A percentile compares a stretch with the other conserved stretches of the same genome.
These are phyloP conservation scores for Fragosphaeria purpurea DNA, from an alignment of 2,329 filamentous ascomycete species.

Conservation along the genomic window DNA sequence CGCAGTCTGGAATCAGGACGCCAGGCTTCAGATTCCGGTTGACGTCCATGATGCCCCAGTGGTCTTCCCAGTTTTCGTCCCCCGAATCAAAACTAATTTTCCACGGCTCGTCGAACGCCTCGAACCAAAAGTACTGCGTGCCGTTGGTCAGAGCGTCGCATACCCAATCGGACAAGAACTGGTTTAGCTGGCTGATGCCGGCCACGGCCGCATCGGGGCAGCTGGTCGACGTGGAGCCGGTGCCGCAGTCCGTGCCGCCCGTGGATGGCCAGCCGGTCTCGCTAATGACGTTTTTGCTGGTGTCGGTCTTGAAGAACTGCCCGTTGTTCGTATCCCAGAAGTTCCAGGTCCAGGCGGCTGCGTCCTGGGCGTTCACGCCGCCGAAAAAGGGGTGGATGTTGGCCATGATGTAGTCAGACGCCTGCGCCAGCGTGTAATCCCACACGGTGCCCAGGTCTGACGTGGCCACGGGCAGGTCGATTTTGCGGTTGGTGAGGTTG, in stretches of 20 bases:
- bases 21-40: conserved; percentile 75
- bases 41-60: conserved; percentile 87
- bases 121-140: conserved; percentile 96
- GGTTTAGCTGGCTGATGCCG: conserved; percentile 69
- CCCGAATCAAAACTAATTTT: conserved; percentile 64
- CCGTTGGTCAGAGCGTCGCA: conserved; percentile 70
- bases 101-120: conserved; percentile 95
- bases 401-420: conserved; percentile 84
- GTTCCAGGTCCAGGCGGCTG: conserved; percentile 68
- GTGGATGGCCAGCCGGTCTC: conserved; percentile 86
- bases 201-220: conserved; percentile 65
- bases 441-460: conserved; percentile 86
- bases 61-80: conserved; percentile 77
- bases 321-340: conserved; percentile 72
- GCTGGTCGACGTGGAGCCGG: conserved; percentile 27
- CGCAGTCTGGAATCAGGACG: conserved; percentile 78
- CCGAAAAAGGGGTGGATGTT: conserved; percentile 97
- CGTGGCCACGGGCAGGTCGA: conserved; percentile 70
- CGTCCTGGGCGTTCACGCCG: conserved; percentile 57
- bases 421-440: conserved; percentile 55
- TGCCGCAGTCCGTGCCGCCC: conserved; percentile 71
- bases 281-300: conserved; percentile 65
- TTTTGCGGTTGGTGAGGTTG: conserved; percentile 58
- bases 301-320: conserved; percentile 51
- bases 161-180: conserved; percentile 78